phyloP scores from a whole-genome alignment of 2,329 filamentous ascomycete genomes.

The Massarina eburnea region DNA sequence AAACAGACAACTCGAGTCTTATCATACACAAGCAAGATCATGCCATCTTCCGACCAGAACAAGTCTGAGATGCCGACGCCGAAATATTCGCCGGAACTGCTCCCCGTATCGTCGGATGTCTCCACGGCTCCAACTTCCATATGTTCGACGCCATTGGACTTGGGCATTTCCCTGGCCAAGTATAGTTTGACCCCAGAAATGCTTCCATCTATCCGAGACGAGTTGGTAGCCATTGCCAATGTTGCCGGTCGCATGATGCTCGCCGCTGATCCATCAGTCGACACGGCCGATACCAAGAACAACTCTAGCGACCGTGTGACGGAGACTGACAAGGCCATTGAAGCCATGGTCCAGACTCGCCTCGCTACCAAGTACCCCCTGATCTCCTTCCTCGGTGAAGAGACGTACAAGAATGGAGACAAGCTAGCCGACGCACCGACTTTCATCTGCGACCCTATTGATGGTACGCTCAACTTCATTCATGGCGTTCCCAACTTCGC shows the following conservation, averaged over 20 bases:
- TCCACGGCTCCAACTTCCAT: conserved; percentile 11
- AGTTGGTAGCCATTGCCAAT: conserved; percentile 28
- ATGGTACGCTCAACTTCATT: conserved; percentile 45
- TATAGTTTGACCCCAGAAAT: conserved; percentile 14
- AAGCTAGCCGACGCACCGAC: conserved; percentile 35
- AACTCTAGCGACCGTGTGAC: conserved; percentile 56
- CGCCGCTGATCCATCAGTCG: conserved; percentile 28
- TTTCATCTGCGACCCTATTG: conserved; percentile 43
- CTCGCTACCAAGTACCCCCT: conserved; percentile 50
- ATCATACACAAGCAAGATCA: not conserved
- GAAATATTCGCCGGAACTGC: conserved; percentile 3
- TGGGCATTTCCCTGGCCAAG: conserved; percentile 17
- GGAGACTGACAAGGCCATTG: conserved; percentile 57
- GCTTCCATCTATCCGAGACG: conserved; percentile 18
- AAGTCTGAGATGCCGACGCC: not conserved
- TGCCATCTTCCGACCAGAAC: not conserved
- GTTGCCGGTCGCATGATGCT: conserved; percentile 37
- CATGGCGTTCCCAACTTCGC: conserved; percentile 41
- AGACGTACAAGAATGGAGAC: conserved; percentile 35
- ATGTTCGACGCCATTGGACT: conserved; percentile 10
- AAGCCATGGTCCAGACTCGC: conserved; percentile 50
- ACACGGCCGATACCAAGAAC: conserved; percentile 34
- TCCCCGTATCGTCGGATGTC: conserved; percentile 6
- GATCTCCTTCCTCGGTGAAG: conserved; percentile 46
- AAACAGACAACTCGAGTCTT: too few relatives aligned